Evolutionary conservation across 2,329 filamentous ascomycete species (phyloP).

Genomic region (Aciculosporium take): DNA sequence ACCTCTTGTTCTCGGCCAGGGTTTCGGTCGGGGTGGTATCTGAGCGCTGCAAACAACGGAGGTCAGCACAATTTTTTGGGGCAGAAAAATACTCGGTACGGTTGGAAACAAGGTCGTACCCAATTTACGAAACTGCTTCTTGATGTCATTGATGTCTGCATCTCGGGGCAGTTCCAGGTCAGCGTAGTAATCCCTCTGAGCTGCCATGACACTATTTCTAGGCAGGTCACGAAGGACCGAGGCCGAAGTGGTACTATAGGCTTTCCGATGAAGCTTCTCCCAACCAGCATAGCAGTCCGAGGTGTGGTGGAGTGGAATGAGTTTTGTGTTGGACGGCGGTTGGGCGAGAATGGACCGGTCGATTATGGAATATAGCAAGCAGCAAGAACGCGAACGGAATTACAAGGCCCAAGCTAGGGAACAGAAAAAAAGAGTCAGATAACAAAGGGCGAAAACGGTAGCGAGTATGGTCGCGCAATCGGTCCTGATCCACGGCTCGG

Average conservation of each 20-base stretch:
- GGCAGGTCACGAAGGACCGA: background rate
- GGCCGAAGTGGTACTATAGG: background rate
- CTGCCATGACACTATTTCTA: conserved; percentile 16
- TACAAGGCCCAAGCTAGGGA: background rate
- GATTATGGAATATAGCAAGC: background rate
- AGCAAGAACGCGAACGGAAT: too few relatives aligned
- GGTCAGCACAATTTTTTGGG: conserved; percentile 11
- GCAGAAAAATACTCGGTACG: background rate
- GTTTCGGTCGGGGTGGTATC: conserved; percentile 82
- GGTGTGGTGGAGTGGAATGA: background rate
- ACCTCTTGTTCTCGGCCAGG: conserved; percentile 68
- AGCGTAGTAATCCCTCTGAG: conserved; percentile 65
- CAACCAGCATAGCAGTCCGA: conserved; percentile 9
- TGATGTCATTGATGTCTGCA: conserved; percentile 61
- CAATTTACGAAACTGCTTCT: conserved; percentile 74
- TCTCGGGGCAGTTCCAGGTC: conserved; percentile 59
- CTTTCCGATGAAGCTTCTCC: background rate
- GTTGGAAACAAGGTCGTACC: conserved; percentile 32
- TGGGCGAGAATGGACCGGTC: background rate
- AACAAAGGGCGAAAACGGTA: too few relatives aligned
- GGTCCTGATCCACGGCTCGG: background rate
- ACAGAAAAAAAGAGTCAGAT: too few relatives aligned
- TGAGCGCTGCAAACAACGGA: conserved; percentile 44
- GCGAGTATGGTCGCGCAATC: background rate
- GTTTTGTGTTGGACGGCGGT: background rate